phyloP scores from a whole-genome alignment of 2,329 filamentous ascomycete genomes.

The Aspergillus costaricaensis region DNA sequence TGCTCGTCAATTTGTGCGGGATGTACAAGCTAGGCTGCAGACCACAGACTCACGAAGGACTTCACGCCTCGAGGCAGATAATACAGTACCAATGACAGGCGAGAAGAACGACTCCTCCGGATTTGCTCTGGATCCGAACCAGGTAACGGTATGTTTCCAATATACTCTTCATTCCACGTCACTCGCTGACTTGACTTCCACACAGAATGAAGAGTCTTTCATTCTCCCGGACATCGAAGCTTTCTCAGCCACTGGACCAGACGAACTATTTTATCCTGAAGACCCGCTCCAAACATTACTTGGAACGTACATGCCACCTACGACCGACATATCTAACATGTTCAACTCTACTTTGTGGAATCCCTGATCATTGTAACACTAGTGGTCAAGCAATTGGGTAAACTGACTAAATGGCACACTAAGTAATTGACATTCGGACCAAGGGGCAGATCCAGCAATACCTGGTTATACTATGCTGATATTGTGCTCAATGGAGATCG shows the following conservation, averaged over 20 bases:
- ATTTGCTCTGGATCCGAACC: too few species aligned
- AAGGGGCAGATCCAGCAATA: too few species aligned
- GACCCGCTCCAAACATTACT: not conserved
- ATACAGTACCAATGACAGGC: not conserved
- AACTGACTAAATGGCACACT: too few species aligned
- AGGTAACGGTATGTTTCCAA: too few species aligned
- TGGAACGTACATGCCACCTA: not conserved
- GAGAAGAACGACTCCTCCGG: too few species aligned
- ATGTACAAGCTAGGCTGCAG: not conserved
- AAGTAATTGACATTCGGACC: too few species aligned
- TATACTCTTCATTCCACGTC: too few species aligned
- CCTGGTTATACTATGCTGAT: too few species aligned
- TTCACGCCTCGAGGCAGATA: not conserved
- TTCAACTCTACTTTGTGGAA: not conserved
- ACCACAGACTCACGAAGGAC: not conserved
- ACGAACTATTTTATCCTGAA: not conserved
- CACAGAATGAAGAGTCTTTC: not conserved
- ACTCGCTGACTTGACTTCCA: not conserved
- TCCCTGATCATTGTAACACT: not conserved
- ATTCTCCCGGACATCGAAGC: not conserved
- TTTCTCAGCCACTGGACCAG: not conserved
- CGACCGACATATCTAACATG: not conserved
- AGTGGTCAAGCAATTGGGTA: too few species aligned
- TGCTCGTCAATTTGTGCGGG: constrained; percentile 43
- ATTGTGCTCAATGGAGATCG: too few species aligned